phyloP scores from a whole-genome alignment of 768 basidiomycete genomes.

The Russula lepida region DNA sequence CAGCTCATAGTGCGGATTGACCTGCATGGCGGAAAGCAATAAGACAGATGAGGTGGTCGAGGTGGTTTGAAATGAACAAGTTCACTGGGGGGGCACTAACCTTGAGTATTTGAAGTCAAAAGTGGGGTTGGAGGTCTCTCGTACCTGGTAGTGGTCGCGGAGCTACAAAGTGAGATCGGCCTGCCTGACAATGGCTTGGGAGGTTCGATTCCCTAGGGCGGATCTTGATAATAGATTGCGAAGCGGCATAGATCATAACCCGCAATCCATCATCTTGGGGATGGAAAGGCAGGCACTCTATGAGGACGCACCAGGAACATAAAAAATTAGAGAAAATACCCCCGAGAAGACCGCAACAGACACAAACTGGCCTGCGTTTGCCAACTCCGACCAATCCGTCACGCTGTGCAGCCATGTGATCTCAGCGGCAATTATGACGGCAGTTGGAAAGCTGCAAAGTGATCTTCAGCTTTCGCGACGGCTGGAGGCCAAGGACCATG shows the following conservation, averaged over 20 bases:
- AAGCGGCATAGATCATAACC: not conserved
- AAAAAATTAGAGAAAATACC: not conserved
- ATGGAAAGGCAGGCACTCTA: not conserved
- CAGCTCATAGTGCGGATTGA: not conserved
- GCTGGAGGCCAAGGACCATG: not conserved
- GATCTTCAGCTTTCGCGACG: conserved; percentile 16
- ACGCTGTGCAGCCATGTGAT: not conserved
- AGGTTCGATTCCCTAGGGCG: not conserved
- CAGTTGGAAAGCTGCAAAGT: not conserved
- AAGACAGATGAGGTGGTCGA: not conserved
- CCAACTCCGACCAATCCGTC: not conserved
- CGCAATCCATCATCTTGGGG: not conserved
- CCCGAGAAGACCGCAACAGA: not conserved
- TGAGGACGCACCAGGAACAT: conserved; percentile 8
- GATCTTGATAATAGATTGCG: conserved; percentile 12
- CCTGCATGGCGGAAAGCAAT: conserved; percentile 1
- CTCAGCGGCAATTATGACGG: not conserved
- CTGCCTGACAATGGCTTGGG: not conserved
- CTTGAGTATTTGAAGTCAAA: conserved; percentile 15
- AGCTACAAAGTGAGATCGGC: conserved; percentile 2
- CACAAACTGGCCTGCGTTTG: not conserved
- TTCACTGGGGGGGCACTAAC: not conserved
- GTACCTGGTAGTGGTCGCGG: conserved; percentile 15
- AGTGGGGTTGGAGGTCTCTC: conserved; percentile 8
- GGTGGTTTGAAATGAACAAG: not conserved